Evolutionary conservation across 1,284 basidiomycete species (phyloP), one percentile per base, ranked within the genome.

Genomic region (Lentinula novae-zelandiae): DNA sequence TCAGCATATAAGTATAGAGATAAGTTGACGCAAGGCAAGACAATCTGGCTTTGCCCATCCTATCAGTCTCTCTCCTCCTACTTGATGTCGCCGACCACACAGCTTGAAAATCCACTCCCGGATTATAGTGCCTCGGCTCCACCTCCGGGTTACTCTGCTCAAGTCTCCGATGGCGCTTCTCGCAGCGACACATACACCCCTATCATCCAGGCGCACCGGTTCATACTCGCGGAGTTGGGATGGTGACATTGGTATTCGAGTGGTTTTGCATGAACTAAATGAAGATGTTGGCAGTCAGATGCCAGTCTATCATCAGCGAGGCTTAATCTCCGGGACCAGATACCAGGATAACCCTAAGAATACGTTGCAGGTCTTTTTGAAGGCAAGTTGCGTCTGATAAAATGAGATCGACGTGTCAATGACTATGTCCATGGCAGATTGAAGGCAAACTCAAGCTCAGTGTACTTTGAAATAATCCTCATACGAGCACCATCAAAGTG

Each of bases 61-160:
- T 27, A 27, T 27, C 27, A 27, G 27, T 3, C 27, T 27, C 22
- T 27, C 22, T 27, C 27, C 27, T 38, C 36, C 36, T 38, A 38
- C 36, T 17, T 3, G 7, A 50, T 50, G 27, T 31, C 48, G 3
- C n/a, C 48, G 2, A 50, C 17, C 48, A 50, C 12, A 13, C 56
- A 20, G 12, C 22, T 9, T 17, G 38, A 22, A 22, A 20, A 17
- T 38, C 7, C 51, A n/a, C 60, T 50, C n/a, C 60, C 53, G 20
- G 22, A 17, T 12, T 61, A 57, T n/a, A 51, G 44, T 15, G 46
- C 22, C n/a, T 51, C 54, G 5, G 27, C 46, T 13, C 38, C 60
- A n/a, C 60, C 60, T 44, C 60, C 60, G 44, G 49, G 20, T 22
- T 61, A 61, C 39, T 51, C 60, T n/a, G 46, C 38, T 2, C 36